Percentiles rank a stretch among this genome's conserved stretches.
Evolutionary conservation across 2,329 filamentous ascomycete species (phyloP).

Genomic region (Thermomyces lanuginosus): DNA sequence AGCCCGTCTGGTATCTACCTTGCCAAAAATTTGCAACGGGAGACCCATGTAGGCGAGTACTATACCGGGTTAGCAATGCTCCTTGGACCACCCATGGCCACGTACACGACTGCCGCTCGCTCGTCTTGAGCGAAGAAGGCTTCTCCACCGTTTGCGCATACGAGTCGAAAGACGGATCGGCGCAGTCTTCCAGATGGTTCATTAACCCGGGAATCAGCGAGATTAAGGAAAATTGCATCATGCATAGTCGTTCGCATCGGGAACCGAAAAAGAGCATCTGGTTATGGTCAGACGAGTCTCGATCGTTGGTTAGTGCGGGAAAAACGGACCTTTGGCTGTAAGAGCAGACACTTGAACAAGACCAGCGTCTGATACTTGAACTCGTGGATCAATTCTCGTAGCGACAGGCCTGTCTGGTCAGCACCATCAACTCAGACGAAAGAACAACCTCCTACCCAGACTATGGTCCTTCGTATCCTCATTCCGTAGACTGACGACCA

Average conservation of each 20-base stretch:
- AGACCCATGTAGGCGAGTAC: slow-evolving; percentile 87
- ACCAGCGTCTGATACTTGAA: slow-evolving; percentile 92
- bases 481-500: slow-evolving; percentile 42
- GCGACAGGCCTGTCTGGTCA: slow-evolving; percentile 39
- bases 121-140: slow-evolving; percentile 76
- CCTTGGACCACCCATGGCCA: slow-evolving; percentile 2
- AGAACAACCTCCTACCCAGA: slow-evolving; percentile 53
- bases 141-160: slow-evolving; percentile 60
- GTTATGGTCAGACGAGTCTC: neutral
- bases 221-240: slow-evolving; percentile 95
- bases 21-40: slow-evolving; percentile 87
- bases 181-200: slow-evolving; percentile 81
- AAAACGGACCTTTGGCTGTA: slow-evolving; percentile 70
- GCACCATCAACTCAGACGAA: slow-evolving; percentile 3
- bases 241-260: slow-evolving; percentile 88
- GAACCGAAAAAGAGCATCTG: slow-evolving; percentile 98
- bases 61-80: slow-evolving; percentile 16
- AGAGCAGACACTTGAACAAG: slow-evolving; percentile 77
- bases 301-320: neutral
- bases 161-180: slow-evolving; percentile 76
- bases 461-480: slow-evolving; percentile 68
- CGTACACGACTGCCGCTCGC: slow-evolving; percentile 64
- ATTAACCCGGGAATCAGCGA: slow-evolving; percentile 89
- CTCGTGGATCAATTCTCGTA: slow-evolving; percentile 82
- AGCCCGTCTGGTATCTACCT: slow-evolving; percentile 37